A percentile compares a stretch with the other conserved stretches of the same genome.
phyloP scores from a whole-genome alignment of 2,329 filamentous ascomycete genomes.

The Polychaeton citri region DNA sequence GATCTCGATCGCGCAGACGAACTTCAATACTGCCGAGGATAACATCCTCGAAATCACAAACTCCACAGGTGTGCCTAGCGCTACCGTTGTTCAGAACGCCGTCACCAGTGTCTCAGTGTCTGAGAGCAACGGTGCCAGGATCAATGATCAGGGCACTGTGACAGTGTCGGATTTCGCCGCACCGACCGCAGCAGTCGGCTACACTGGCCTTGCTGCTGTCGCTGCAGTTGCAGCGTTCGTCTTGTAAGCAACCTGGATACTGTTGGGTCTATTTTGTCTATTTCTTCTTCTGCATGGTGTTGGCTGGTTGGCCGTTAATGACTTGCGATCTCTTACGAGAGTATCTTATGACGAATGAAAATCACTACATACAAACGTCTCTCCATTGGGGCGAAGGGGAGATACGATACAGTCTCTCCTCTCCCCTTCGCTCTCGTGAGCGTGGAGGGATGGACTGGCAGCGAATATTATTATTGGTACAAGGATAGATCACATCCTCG shows the following conservation, averaged over 20 bases:
- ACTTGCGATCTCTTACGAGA: too few species aligned
- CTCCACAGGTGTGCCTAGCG: constrained; percentile 38
- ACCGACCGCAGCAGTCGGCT: not conserved
- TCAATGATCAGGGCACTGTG: constrained; percentile 7
- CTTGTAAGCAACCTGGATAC: not conserved
- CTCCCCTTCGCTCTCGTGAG: too few species aligned
- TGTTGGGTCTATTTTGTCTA: too few species aligned
- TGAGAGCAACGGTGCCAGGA: constrained; percentile 31
- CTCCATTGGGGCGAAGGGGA: too few species aligned
- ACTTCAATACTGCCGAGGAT: constrained; percentile 40
- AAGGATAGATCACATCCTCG: too few species aligned
- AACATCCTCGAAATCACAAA: constrained; percentile 42
- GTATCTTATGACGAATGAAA: too few species aligned
- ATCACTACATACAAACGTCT: too few species aligned
- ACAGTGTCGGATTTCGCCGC: constrained; percentile 2
- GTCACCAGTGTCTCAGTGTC: constrained; percentile 32
- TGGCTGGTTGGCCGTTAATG: too few species aligned
- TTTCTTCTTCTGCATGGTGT: too few species aligned
- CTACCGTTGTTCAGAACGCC: constrained; percentile 37
- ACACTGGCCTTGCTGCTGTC: not conserved
- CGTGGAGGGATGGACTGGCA: too few species aligned
- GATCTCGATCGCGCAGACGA: constrained; percentile 47
- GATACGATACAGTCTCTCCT: too few species aligned
- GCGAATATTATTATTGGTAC: too few species aligned
- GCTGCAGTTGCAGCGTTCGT: not conserved